These are phyloP conservation scores for Buxus sempervirens DNA, from an alignment of 164 flowering plant genomes.

Conservation along the genomic window DNA sequence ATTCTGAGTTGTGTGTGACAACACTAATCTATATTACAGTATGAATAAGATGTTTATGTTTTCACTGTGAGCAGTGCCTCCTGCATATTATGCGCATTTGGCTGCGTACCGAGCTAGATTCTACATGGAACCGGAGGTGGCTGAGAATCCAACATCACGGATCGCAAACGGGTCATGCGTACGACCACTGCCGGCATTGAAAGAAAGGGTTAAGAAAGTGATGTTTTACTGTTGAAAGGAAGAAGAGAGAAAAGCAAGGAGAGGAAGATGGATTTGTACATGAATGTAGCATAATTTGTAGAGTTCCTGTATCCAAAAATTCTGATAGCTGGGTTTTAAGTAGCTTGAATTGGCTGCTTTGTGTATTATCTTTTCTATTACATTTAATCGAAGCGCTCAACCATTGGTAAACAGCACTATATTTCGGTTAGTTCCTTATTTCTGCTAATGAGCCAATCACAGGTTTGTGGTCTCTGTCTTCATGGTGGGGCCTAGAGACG, in stretches of 20 bases:
- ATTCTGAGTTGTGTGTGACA: background rate
- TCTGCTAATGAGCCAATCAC: too few relatives aligned
- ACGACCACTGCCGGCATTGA: constrained; percentile 33
- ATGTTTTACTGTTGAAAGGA: constrained; percentile 42
- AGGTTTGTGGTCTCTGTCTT: too few relatives aligned
- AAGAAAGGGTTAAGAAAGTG: constrained; percentile 40
- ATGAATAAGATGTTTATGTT: background rate
- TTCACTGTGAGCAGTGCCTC: constrained; percentile 37
- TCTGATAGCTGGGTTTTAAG: constrained; percentile 1
- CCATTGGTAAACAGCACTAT: background rate
- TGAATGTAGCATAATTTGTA: constrained; percentile 18
- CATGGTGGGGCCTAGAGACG: too few relatives aligned
- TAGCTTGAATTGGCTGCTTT: too few relatives aligned
- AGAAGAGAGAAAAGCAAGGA: background rate
- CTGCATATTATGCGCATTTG: constrained; percentile 58
- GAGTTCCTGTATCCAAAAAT: constrained; percentile 12
- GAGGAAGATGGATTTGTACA: constrained; percentile 11
- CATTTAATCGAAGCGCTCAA: background rate
- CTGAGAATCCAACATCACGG: constrained; percentile 19
- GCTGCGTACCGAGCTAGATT: constrained; percentile 62
- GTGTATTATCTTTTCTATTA: background rate
- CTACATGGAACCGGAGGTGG: constrained; percentile 45
- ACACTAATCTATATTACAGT: background rate
- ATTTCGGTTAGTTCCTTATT: too few relatives aligned
- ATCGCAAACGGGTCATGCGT: constrained; percentile 18